A percentile compares a stretch with the other conserved stretches of the same genome.
These are phyloP conservation scores for Takashimella koratensis DNA, from an alignment of 1,284 basidiomycete species.

Conservation along the genomic window DNA sequence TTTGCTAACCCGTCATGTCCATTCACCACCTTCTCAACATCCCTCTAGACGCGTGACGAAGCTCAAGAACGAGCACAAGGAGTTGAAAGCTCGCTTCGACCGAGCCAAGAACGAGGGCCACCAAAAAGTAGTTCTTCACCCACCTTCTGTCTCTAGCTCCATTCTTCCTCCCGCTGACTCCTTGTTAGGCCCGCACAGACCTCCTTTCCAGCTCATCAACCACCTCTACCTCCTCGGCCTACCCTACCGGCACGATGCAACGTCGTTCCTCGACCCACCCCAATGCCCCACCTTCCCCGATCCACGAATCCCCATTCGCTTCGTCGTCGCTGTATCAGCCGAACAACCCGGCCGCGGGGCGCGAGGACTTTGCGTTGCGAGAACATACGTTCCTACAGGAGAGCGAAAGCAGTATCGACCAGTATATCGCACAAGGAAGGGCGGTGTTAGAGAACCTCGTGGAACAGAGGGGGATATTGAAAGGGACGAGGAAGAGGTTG, in stretches of 20 bases:
- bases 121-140: conserved; percentile 27
- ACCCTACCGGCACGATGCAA: conserved; percentile 48
- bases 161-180: background rate
- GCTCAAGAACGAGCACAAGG: conserved; percentile 50
- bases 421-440: conserved; percentile 83
- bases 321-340: conserved; percentile 56
- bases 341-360: conserved; percentile 48
- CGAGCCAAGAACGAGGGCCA: conserved; percentile 46
- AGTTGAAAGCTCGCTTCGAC: conserved; percentile 51
- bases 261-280: conserved; percentile 16
- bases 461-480: conserved; percentile 85
- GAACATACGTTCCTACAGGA: conserved; percentile 84
- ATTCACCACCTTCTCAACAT: background rate
- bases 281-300: conserved; percentile 55
- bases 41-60: conserved; percentile 48
- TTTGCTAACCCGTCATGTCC: background rate
- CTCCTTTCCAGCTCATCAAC: conserved; percentile 35
- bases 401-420: conserved; percentile 74
- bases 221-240: conserved; percentile 35
- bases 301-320: conserved; percentile 43
- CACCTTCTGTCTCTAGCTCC: background rate
- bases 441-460: conserved; percentile 84
- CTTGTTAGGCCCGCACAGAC: conserved; percentile 32
- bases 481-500: conserved; percentile 79
- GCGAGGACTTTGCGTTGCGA: conserved; percentile 71